Evolutionary conservation across 805 yeast species (phyloP), one percentile per base, ranked within the genome.

Genomic region (Zygotorulaspora sp.): DNA sequence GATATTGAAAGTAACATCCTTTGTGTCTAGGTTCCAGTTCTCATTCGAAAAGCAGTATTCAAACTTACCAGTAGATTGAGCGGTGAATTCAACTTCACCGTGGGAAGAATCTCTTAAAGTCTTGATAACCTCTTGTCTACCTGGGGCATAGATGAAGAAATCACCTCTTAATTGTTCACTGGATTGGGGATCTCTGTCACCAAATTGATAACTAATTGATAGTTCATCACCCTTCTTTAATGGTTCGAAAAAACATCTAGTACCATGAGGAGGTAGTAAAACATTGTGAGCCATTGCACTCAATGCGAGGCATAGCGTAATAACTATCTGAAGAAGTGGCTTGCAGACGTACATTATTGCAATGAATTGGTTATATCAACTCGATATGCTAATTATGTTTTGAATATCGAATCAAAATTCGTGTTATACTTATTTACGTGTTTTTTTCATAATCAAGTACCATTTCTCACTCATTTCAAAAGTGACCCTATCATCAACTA

Each of bases 1-100:
- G 41, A 90, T 86, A 63, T 90, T 92, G 73, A 90, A 90, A 0
- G 96, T 82, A 25, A 90, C 95, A 58, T 90, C 98, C 63, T 87
- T 83, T 35, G 92, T 85, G 29, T 73, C 76, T 32, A 80, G 59
- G 14, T 76, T 69, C 5, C 85, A 71, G 52, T 76, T 78, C 62
- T 88, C 96, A 63, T 92, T 90, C 50, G 90, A 78, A 71, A 90
- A 90, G 66, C 98, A 90, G 71, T 84, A 92, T 47, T 77, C 74
- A 67, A 78, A 83, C 58, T 80, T 83, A 37, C 97, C 97, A 39
- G 65, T 62, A 44, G 71, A 64, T 36, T 73, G 68, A 34, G 94
- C 90, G 42, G 70, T 75, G 43, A 85, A 63, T 11, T 78, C 69
- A 43, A 77, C 77, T 45, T 86, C 95, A 29, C 95, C 97, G 57